Base-by-base conservation (phyloP, 306 rosid genomes). In the Crataegus laevigata region DNA sequence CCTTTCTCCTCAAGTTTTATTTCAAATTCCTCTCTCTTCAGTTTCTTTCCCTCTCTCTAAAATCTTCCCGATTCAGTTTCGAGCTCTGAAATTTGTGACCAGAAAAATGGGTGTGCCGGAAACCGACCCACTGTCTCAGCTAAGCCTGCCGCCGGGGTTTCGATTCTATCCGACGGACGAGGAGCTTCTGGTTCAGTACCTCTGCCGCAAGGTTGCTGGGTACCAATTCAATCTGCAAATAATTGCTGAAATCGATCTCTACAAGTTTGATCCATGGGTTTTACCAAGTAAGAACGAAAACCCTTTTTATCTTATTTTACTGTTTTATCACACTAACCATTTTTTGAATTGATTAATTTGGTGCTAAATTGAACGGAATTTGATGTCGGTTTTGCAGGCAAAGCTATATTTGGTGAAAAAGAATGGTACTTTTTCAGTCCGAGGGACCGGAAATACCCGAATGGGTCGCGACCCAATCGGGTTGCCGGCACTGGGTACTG, bases 361-460 rank as follows among this genome's bases (percentile, higher is more conserved):
- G 22, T 26, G 10, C 57, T 43, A 21, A 62, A 42, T 25, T 22
- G 30, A 63, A 7, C 7, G 3, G 0, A 24, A 3, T 30, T 50
- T 4, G 47, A 15, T 66, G 3, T 73, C 21, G 30, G 9, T 52
- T 59, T 28, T 77, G 29, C 81, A 93, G 98, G 89, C 47, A 93
- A 89, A 73, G 98, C 98, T 0, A 75, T 84, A 25, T 93, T 93
- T 45, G 98, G 98, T 8, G 98, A 93, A 80, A 93, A 93, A 67
- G 98, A 93, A 71, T 93, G 98, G 98, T 93, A 93, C 43, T 93
- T 93, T 45, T 93, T 93, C 73, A 93, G 96, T 45, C 98, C 98
- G 0, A 77, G 98, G 42, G 98, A 93, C 60, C 69, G 98, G 21
- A 93, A 93, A 63, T 93, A 93, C 40, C 98, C 98, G 0, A 93